A percentile compares a stretch with the other conserved stretches of the same genome.
Evolutionary conservation across 2,329 filamentous ascomycete genomes (phyloP).

Genomic region (Teratosphaeria gauchensis): DNA sequence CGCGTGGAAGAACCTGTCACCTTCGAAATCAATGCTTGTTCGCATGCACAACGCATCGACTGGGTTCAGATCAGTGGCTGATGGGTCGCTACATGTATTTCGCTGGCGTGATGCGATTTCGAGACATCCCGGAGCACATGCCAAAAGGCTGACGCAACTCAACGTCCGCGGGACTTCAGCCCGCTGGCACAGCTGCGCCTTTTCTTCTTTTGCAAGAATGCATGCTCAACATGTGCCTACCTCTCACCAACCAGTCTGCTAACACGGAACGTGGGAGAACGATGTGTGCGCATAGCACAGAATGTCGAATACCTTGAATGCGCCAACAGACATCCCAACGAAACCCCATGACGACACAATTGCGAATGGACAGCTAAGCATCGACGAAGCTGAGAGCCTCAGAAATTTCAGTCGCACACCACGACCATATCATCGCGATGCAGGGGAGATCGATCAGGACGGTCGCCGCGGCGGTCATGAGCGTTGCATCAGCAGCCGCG

Average conservation of each 20-base stretch:
- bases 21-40: no score
- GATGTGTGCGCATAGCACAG: neutral
- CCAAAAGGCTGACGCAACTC: neutral
- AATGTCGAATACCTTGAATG: neutral
- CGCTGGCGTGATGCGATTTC: no score
- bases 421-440: slow-evolving; percentile 20
- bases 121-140: neutral
- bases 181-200: neutral
- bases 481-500: slow-evolving; percentile 8
- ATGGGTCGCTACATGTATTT: no score
- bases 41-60: no score
- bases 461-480: slow-evolving; percentile 4
- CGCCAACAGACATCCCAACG: neutral
- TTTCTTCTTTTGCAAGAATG: neutral
- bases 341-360: neutral
- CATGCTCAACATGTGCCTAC: neutral
- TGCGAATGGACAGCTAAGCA: slow-evolving; percentile 2
- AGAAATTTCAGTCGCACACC: slow-evolving; percentile 16
- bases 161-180: neutral
- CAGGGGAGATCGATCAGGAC: slow-evolving; percentile 13
- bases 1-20: no score
- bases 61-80: no score
- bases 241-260: neutral
- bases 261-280: neutral
- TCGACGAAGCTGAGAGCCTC: slow-evolving; percentile 9